Evolutionary conservation across 164 flowering plant genomes (phyloP).

Genomic region (Buxus sempervirens): DNA sequence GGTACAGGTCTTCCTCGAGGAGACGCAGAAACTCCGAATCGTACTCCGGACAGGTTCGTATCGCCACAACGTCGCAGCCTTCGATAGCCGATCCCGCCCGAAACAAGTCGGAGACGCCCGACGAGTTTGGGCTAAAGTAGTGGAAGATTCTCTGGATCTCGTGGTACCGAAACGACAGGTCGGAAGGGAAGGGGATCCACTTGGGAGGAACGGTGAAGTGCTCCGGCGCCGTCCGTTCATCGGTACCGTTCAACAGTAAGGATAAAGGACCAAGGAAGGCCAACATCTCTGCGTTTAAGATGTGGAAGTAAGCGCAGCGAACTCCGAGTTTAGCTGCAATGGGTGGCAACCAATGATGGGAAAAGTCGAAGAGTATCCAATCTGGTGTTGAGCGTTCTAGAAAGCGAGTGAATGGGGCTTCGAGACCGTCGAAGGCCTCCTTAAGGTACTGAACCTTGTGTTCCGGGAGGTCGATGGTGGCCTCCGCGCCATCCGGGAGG

Average conservation of each 20-base stretch:
- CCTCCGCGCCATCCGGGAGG: conserved; percentile 34
- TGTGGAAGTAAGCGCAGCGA: conserved; percentile 27
- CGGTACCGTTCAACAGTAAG: no score
- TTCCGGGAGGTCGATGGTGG: conserved; percentile 43
- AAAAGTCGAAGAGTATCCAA: no score
- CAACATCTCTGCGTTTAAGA: conserved; percentile 36
- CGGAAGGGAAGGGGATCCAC: no score
- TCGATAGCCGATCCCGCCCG: conserved; percentile 23
- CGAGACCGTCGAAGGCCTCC: conserved; percentile 37
- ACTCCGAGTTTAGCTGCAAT: conserved; percentile 33
- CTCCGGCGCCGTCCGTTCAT: no score
- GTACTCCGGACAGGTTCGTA: conserved; percentile 46
- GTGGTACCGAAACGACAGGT: no score
- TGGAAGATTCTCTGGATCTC: no score
- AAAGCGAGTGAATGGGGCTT: conserved; percentile 19
- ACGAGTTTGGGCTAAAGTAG: conserved; percentile 12
- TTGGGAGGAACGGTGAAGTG: no score
- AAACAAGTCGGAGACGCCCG: conserved; percentile 25
- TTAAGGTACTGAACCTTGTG: conserved; percentile 30
- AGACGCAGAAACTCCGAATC: conserved; percentile 48
- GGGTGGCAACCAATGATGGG: no score
- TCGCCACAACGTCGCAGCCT: conserved; percentile 33
- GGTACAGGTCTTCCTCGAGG: no score
- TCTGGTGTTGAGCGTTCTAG: no score
- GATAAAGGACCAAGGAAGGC: no score